Percentiles rank a stretch among this genome's conserved stretches.
phyloP scores from a whole-genome alignment of 2,329 filamentous ascomycete species.

The Colletotrichum tofieldiae region DNA sequence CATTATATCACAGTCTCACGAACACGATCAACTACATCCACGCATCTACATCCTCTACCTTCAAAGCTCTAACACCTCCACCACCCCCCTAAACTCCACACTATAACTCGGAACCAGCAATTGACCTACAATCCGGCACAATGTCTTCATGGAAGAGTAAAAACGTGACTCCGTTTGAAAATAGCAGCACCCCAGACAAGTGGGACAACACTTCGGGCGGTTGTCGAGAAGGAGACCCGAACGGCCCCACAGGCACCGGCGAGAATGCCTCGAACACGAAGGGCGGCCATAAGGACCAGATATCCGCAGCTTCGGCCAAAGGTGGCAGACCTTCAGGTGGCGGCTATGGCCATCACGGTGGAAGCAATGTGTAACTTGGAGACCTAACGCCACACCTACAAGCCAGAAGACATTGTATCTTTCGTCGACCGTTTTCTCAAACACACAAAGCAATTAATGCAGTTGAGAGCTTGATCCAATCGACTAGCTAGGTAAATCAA shows the following conservation, averaged over 20 bases:
- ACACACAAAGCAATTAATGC: too few relatives aligned
- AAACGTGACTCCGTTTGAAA: neutral
- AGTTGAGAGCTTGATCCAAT: neutral
- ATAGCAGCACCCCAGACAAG: neutral
- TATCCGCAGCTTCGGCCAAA: neutral
- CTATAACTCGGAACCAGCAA: too few relatives aligned
- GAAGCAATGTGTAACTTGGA: neutral
- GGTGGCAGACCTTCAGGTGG: conserved; percentile 1
- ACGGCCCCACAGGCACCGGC: conserved; percentile 9
- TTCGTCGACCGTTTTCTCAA: neutral
- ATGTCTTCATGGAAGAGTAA: conserved; percentile 9
- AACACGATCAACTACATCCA: neutral
- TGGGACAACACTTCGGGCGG: neutral
- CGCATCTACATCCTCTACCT: neutral
- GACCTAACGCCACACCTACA: rapidly evolving
- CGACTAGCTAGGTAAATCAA: neutral
- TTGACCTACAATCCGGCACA: too few relatives aligned
- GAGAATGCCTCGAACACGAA: neutral
- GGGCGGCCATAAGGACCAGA: conserved; percentile 10
- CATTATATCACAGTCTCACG: neutral
- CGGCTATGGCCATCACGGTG: conserved; percentile 1
- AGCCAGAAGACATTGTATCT: neutral
- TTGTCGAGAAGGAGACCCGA: neutral
- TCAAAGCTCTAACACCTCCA: neutral
- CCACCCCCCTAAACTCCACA: too few relatives aligned